Evolutionary conservation across 257 asterid genomes (phyloP), one percentile per base, ranked within the genome.

Genomic region (Penstemon eatonii): DNA sequence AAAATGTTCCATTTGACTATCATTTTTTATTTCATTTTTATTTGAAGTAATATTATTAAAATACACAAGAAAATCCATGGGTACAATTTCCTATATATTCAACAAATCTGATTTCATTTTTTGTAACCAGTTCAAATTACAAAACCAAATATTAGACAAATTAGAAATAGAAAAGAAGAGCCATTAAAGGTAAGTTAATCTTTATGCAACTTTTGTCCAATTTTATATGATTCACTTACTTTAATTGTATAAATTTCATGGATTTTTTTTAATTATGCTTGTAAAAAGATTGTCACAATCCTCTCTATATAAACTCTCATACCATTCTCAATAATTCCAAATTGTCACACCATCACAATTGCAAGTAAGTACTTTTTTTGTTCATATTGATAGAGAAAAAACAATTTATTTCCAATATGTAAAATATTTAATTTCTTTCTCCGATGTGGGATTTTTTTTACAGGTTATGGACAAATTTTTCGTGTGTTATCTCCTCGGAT

Each of bases 391-490:
- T 60, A 6, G 15, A 8, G 4, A 5, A 5, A 6, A 11, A 12
- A 11, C 6, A 2, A 59, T 4, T 12, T 0, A 60, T 0, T 6
- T 11, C 33, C 33, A 25, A 25, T 25, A 2, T 25, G 33, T 25
- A 25, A 25, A 2, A 25, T 25, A 25, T 25, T 25, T 0, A 7
- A 19, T 10, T 3, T 57, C 25, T 25, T 18, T 37, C 44, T 59
- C 33, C 33, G 33, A 25, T 25, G 33, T 38, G 5, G 42, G 3
- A 11, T 5, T 45, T 42, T 67, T 49, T n/a, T 7, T 43, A 11
- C 82, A 85, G 85, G 74, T 50, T 25, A 46, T 73, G 75, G 67
- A 60, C 67, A 73, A 61, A n/a, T 12, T 74, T 2, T 38, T 71
- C 33, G 3, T 67, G 52, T 50, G 55, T 71, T 45, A 69, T 5